Base-by-base conservation (phyloP, 345 rosid species). In the Bruguiera parviflora region DNA sequence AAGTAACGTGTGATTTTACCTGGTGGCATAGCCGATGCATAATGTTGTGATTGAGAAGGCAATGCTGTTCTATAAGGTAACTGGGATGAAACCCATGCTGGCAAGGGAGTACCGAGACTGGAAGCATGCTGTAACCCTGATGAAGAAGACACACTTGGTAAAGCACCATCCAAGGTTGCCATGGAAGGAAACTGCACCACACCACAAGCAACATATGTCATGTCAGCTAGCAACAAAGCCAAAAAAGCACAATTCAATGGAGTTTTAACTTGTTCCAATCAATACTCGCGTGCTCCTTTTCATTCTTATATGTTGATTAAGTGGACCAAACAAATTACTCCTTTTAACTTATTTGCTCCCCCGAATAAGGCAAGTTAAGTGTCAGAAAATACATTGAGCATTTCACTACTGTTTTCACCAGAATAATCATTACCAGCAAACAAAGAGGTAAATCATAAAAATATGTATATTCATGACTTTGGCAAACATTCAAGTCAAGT, bases 101-200 rank as follows among this genome's bases (percentile, higher is more conserved):
- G 67, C 4, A 73, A 71, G 21, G 85, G 78, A 71, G 79, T 56
- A 53, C 81, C 90, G 53, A 86, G 71, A 65, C 84, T 63, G 27
- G 90, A 72, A 59, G 86, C 43, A 68, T 13, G 85, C 65, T 74
- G 66, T 31, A 84, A 60, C 37, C 85, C 81, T 15, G 85, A 74
- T 4, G 84, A 83, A 3, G 19, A 15, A 63, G 86, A 75, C 67
- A 76, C 47, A 71, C 72, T 83, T 57, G 87, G 92, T 67, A 89
- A 69, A 62, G 90, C 88, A 68, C 88, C 78, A 80, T 87, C 93
- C 67, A 87, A 71, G 63, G 96, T 47, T 24, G 72, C 79, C 91
- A 92, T 81, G 65, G 95, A 84, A 80, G 93, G 96, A 78, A 95
- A 95, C 93, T 85, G 71, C 80, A 88, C 22, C 70, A 67, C 15